Evolutionary conservation across 192 early-diverging fungal genomes (phyloP), one percentile per base, ranked within the genome.

Genomic region (Coemansia aciculifera): DNA sequence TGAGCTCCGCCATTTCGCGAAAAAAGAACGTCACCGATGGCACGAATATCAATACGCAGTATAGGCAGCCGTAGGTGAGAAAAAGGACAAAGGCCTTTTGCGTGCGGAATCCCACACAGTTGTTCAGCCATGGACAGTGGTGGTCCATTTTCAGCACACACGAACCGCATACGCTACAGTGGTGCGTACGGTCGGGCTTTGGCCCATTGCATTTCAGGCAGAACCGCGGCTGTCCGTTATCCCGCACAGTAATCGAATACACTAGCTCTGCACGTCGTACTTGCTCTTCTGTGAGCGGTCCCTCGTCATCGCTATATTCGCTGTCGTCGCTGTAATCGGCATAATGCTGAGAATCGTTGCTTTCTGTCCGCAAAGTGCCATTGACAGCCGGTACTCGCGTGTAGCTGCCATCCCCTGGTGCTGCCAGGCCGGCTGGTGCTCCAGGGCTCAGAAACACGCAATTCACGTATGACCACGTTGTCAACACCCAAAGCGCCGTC

Each of bases 61-160:
- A 86, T 1, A 84, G 32, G 7, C 67, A 23, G 10, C 64, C 7
- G 62, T 81, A 82, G 15, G 42, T 24, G 4, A 86, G 34, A 36
- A 93, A 93, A 65, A 93, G 75, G 19, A 92, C 12, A 67, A 93
- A 93, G 24, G 87, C 86, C 62, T 91, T 86, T 61, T 93, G 91
- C 63, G 90, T 93, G 29, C 75, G 86, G 69, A 88, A 87, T 2
- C 92, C 92, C 32, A 93, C 89, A 62, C 91, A 92, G 69, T 91
- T 91, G 64, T 90, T 88, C 69, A 93, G 87, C 92, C 92, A 93
- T 11, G 90, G 90, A 36, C 92, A 89, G 67, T 90, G 87, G 70
- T 93, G 92, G 73, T 93, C 92, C 67, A 91, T 90, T 67, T 85
- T 87, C 59, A 93, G 68, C n/a, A 93, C 90, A 63, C 92, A 93